Evolutionary conservation across 2,329 filamentous ascomycete species (phyloP).

Genomic region (Leptodontidium sp.): DNA sequence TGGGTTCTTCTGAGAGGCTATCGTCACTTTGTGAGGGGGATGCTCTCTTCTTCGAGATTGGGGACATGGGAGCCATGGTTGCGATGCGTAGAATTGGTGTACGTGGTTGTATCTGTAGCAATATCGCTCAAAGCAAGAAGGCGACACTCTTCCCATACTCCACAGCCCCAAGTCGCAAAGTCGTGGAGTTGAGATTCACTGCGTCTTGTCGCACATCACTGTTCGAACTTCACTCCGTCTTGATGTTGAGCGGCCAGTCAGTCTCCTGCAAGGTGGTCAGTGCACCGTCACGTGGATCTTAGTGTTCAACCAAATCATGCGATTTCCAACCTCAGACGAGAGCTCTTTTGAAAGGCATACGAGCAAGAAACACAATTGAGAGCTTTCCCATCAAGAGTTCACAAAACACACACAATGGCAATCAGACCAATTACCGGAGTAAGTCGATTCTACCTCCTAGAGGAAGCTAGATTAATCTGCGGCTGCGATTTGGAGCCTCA

Average conservation of each 20-base stretch:
- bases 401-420: constrained; percentile 44
- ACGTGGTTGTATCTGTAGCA: background rate
- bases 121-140: constrained; percentile 11
- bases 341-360: constrained; percentile 23
- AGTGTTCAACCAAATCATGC: constrained; percentile 30
- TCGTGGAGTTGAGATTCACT: background rate
- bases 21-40: constrained; percentile 41
- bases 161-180: background rate
- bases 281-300: constrained; percentile 24
- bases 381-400: constrained; percentile 39
- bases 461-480: background rate
- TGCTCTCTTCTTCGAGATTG: constrained; percentile 39
- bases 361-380: constrained; percentile 43
- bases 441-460: constrained; percentile 31
- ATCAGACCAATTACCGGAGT: constrained; percentile 50
- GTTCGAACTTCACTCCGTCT: constrained; percentile 6
- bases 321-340: constrained; percentile 37
- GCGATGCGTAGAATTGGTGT: constrained; percentile 11
- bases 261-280: constrained; percentile 12
- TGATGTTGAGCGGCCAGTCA: constrained; percentile 8
- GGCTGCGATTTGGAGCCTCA: constrained; percentile 20
- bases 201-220: background rate
- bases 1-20: constrained; percentile 37
- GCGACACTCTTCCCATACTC: background rate
- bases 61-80: constrained; percentile 39